Conservation (phyloP, 2,329 filamentous ascomycete species). For the Pseudogymnoascus sp. region DNA sequence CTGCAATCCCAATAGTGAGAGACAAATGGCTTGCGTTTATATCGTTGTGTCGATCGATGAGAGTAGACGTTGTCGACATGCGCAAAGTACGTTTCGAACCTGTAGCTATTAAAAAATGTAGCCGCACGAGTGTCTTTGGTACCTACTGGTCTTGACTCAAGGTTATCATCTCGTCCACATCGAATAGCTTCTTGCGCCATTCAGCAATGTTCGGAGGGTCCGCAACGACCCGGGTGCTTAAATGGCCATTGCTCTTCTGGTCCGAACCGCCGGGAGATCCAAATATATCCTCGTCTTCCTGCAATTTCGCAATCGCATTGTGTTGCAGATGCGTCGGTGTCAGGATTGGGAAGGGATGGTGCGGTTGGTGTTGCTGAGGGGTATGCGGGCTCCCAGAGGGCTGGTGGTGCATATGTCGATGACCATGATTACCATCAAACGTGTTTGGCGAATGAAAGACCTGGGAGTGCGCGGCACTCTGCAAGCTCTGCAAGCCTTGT, state of each 20-base stretch:
- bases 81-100: constrained; percentile 74
- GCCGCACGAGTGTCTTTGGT: constrained; percentile 1
- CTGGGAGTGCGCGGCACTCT: constrained; percentile 29
- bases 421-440: constrained; percentile 30
- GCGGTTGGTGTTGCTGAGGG: constrained; percentile 31
- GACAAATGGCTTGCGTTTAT: constrained; percentile 75
- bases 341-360: constrained; percentile 42
- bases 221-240: constrained; percentile 50
- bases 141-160: constrained; percentile 67
- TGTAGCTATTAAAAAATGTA: constrained; percentile 28
- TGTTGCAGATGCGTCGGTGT: constrained; percentile 30
- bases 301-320: constrained; percentile 28
- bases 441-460: constrained; percentile 28
- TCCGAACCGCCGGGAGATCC: constrained; percentile 30
- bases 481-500: constrained; percentile 31
- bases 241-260: constrained; percentile 43
- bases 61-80: constrained; percentile 82
- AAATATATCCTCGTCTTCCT: constrained; percentile 34
- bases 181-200: constrained; percentile 68
- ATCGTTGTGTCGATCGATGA: constrained; percentile 71
- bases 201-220: constrained; percentile 60
- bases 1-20: constrained; percentile 83
- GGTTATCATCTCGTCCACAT: constrained; percentile 66
- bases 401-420: constrained; percentile 25
- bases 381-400: constrained; percentile 28